Base-by-base conservation (phyloP, 2,329 filamentous ascomycete species). In the Aspergillus fructus region DNA sequence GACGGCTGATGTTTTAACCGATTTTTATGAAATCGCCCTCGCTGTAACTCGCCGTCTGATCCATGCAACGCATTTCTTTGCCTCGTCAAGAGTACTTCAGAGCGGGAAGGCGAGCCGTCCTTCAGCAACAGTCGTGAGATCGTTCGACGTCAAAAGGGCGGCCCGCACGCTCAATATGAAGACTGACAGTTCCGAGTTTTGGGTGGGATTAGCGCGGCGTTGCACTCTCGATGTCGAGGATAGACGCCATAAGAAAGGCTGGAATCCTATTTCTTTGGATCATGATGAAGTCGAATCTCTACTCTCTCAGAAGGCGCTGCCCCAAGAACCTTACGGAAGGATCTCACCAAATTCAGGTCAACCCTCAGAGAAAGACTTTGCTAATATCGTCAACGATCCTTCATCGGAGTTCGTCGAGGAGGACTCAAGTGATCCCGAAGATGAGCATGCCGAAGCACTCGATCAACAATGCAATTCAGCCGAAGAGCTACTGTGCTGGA, bases 1-100 rank as follows among this genome's bases (percentile, higher is more conserved):
- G 21, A 86, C 89, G 63, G 83, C 86, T 6, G 92, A 90, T 2
- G 86, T 89, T 0, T 81, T 96, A n/a, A 81, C 84, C 5, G 90
- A 94, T 64, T 88, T 96, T 45, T 82, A 92, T 66, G 83, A 83
- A 8, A 73, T 96, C 2, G 79, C 83, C 0, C 71, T 89, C 1
- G 89, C 83, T 53, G 63, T 94, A 13, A 93, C 89, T 0, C 85
- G 84, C 58, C 82, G 89, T 12, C 74, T 96, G 1, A 78, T 94
- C 2, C 84, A 89, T 47, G 84, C 89, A 0, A 79, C 85, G 0
- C 75, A 94, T 0, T 89, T 88, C 65, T 83, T 91, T 57, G 84
- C 88, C n/a, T 82, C 84, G 69, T 88, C 89, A 2, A 82, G 91
- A 42, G 74, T 91, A 23, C 81, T 86, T 52, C 79, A 85, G 39